Percentiles rank a stretch among this genome's conserved stretches.
Evolutionary conservation across 192 early-diverging fungal species (phyloP).

Genomic region (Podila minutissima): DNA sequence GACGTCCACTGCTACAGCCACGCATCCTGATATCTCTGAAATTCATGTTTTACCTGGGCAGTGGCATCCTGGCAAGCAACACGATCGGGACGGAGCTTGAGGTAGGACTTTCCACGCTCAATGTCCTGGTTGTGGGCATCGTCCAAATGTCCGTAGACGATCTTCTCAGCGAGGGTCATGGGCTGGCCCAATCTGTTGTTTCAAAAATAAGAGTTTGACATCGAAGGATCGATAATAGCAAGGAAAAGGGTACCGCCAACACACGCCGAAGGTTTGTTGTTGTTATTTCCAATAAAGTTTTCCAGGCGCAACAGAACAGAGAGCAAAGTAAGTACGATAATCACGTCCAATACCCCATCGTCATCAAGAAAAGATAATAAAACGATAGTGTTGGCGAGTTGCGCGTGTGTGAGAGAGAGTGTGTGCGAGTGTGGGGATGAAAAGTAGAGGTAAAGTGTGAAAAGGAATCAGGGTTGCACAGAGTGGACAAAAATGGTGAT

Average conservation of each 20-base stretch:
- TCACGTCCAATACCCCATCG: neutral
- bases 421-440: neutral
- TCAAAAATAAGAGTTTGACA: neutral
- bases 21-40: no score
- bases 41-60: slow-evolving; percentile 65
- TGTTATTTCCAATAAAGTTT: neutral
- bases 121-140: slow-evolving; percentile 96
- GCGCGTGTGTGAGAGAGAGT: no score
- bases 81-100: slow-evolving; percentile 97
- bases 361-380: no score
- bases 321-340: neutral
- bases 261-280: neutral
- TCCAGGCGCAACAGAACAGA: neutral
- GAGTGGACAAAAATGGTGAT: neutral
- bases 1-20: no score
- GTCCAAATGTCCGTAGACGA: slow-evolving; percentile 98
- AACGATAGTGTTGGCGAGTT: no score
- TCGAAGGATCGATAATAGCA: neutral
- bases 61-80: slow-evolving; percentile 99
- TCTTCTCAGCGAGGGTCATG: slow-evolving; percentile 96
- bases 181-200: slow-evolving; percentile 82
- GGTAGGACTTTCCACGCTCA: slow-evolving; percentile 89
- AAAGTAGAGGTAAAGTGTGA: neutral
- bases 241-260: neutral
- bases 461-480: neutral